Evolutionary conservation across 1,284 basidiomycete species (phyloP), one percentile per base, ranked within the genome.

Genomic region (Microbotryum violaceum): DNA sequence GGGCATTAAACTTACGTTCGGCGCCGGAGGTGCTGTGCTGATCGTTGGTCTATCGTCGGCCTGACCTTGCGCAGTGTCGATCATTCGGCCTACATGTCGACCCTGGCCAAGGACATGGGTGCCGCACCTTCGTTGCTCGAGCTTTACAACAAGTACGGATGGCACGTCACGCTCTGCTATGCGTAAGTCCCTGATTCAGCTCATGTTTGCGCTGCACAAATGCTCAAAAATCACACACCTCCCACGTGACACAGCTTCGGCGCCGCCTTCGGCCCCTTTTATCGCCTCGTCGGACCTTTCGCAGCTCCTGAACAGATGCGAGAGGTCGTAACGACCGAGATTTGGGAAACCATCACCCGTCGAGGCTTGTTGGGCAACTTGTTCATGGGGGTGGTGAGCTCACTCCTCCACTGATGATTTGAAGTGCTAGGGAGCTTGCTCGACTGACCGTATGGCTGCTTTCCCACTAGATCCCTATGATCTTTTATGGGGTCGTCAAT

Each of bases 271-370:
- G 81, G 81, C 5, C 76, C 82, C 0, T 83, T 84, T 70, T 86
- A 85, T 71, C 80, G 84, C 16, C 77, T 86, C 5, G 68, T 79
- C 25, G 84, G 83, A 0, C 84, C 3, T 82, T 78, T 73, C 75
- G 72, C 46, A 77, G 77, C 10, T 58, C 70, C 1, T 7, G 61
- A 67, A 23, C 57, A 64, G 3, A 67, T 69, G 48, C 69, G 70
- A 4, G 62, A 73, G 4, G 78, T 83, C 33, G 78, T 82, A 59
- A 79, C 79, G 70, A 82, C 80, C 1, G 84, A 86, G 71, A 75
- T 85, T 18, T 85, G 81, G 81, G 83, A 85, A 45, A 84, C 83
- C 1, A 82, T 86, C 60, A 78, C 75, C 10, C 77, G 84, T 0
- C 75, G 84, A 51, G 83, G 83, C 0, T n/a, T 81, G 2, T 65